Percentiles rank a stretch among this genome's conserved stretches.
These are phyloP conservation scores for Jimgerdemannia lactiflua DNA, from an alignment of 192 early-diverging fungal species.

Conservation along the genomic window DNA sequence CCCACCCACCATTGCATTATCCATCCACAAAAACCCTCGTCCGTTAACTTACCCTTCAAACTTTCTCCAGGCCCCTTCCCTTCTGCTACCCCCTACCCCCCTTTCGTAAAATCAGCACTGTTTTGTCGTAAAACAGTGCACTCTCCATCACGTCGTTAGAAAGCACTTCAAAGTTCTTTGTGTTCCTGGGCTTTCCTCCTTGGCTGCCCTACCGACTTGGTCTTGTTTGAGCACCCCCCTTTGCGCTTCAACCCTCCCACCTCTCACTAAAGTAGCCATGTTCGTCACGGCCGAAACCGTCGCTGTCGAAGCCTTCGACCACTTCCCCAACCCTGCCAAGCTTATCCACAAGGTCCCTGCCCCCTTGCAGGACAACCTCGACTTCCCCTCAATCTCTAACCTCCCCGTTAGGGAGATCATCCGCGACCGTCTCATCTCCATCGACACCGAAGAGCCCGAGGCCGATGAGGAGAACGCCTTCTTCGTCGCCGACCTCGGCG, in stretches of 20 bases:
- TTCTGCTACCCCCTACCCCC: slow-evolving; percentile 7
- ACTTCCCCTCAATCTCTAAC: slow-evolving; percentile 1
- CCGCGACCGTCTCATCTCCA: background rate
- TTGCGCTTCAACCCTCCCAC: no score
- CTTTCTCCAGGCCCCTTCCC: background rate
- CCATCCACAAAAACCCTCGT: no score
- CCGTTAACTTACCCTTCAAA: no score
- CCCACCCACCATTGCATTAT: no score
- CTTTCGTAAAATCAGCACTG: slow-evolving; percentile 30
- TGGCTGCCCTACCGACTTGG: slow-evolving; percentile 17
- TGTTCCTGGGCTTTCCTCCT: slow-evolving; percentile 34
- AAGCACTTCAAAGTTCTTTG: slow-evolving; percentile 34
- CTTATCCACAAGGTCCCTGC: background rate
- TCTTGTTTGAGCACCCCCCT: slow-evolving; percentile 9
- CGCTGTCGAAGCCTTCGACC: background rate
- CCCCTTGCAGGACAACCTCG: background rate
- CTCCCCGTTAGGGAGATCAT: slow-evolving; percentile 10
- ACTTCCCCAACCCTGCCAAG: slow-evolving; percentile 10
- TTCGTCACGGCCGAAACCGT: background rate
- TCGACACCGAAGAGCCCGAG: slow-evolving; percentile 26
- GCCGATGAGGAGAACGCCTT: slow-evolving; percentile 85
- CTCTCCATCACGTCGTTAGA: slow-evolving; percentile 43
- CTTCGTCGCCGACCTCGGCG: slow-evolving; percentile 92
- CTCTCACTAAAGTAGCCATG: no score
- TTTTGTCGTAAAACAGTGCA: slow-evolving; percentile 32